phyloP scores from a whole-genome alignment of 31 red algal species.

The Asparagopsis taxiformis region DNA sequence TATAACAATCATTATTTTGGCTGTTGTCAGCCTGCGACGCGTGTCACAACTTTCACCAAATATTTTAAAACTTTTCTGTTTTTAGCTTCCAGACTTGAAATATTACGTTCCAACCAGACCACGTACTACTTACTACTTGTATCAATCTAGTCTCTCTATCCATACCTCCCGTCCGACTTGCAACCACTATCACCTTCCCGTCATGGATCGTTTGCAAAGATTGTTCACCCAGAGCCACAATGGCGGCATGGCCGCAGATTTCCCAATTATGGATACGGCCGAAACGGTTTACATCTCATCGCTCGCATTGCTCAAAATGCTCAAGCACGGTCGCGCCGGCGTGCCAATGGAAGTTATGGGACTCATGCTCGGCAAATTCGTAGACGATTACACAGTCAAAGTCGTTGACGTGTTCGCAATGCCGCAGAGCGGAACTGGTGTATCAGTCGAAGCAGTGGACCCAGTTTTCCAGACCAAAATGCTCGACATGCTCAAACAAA shows the following conservation, averaged over 20 bases:
- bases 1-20: too few relatives aligned
- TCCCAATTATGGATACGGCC: conserved; percentile 85
- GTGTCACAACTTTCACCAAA: too few relatives aligned
- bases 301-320: conserved; percentile 98
- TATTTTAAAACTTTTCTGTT: too few relatives aligned
- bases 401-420: conserved; percentile 99
- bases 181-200: neutral
- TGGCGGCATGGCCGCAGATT: conserved; percentile 75
- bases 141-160: neutral
- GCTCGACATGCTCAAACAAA: conserved; percentile 99
- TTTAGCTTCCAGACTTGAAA: too few relatives aligned
- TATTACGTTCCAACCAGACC: too few relatives aligned
- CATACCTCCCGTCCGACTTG: neutral
- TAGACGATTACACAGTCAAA: conserved; percentile 99
- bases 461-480: conserved; percentile 99
- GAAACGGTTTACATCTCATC: conserved; percentile 98
- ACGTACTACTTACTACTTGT: too few relatives aligned
- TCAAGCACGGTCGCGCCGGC: conserved; percentile 98
- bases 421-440: conserved; percentile 98
- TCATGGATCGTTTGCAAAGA: conserved; percentile 88
- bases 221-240: conserved; percentile 78
- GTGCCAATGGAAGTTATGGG: conserved; percentile 99
- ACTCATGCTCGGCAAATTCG: conserved; percentile 98
- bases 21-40: too few relatives aligned
- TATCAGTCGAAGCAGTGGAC: conserved; percentile 98